These are phyloP conservation scores for Mycena vulgaris DNA, from an alignment of 768 basidiomycete species.

Conservation along the genomic window DNA sequence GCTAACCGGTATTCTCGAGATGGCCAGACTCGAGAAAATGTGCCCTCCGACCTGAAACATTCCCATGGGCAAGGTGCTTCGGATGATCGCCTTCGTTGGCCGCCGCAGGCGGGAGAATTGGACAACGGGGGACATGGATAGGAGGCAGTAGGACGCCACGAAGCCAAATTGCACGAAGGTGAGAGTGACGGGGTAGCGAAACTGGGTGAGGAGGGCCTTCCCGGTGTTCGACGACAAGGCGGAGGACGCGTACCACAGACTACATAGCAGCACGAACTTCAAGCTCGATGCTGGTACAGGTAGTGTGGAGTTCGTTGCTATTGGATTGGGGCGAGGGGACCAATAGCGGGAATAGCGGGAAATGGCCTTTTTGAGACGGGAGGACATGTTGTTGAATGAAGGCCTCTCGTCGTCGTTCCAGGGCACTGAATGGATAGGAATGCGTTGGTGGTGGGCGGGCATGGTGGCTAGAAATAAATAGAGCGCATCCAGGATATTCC, in stretches of 20 bases:
- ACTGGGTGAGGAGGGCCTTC: slow-evolving; percentile 93
- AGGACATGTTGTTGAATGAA: slow-evolving; percentile 34
- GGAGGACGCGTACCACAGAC: slow-evolving; percentile 94
- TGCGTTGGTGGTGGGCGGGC: slow-evolving; percentile 34
- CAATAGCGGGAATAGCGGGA: slow-evolving; percentile 36
- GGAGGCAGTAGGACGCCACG: slow-evolving; percentile 87
- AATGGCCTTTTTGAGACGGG: slow-evolving; percentile 29
- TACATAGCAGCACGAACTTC: slow-evolving; percentile 84
- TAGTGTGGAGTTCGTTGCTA: slow-evolving; percentile 44
- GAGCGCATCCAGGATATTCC: slow-evolving; percentile 30
- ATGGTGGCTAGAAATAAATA: slow-evolving; percentile 36
- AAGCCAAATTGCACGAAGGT: slow-evolving; percentile 99
- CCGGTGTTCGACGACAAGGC: slow-evolving; percentile 97
- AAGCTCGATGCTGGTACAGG: slow-evolving; percentile 51
- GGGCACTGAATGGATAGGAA: slow-evolving; percentile 40
- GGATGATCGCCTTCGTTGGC: slow-evolving; percentile 82
- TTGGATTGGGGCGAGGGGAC: slow-evolving; percentile 36
- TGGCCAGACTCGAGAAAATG: slow-evolving; percentile 98
- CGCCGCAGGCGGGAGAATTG: slow-evolving; percentile 77
- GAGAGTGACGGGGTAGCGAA: slow-evolving; percentile 95
- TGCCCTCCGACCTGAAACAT: slow-evolving; percentile 98
- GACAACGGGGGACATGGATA: slow-evolving; percentile 84
- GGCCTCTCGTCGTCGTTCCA: slow-evolving; percentile 37
- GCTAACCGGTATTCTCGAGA: slow-evolving; percentile 95
- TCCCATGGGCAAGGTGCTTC: slow-evolving; percentile 93